Evolutionary conservation across 1,284 basidiomycete genomes (phyloP).

Genomic region (Sporisorium scitamineum): DNA sequence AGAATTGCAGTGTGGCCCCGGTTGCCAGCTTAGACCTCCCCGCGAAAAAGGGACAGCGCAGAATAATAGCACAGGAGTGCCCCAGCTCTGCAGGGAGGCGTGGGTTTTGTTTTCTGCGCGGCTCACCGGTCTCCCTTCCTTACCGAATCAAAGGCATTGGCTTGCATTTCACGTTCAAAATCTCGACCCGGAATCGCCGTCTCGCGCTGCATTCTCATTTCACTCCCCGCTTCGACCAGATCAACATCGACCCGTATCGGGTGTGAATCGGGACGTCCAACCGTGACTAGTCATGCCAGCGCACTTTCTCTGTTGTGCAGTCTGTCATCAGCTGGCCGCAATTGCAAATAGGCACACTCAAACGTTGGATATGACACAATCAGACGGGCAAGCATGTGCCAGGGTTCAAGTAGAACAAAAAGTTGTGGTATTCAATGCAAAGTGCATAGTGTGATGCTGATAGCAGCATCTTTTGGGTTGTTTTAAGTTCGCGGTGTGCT

Average conservation of each 20-base stretch:
- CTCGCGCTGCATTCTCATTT: not conserved
- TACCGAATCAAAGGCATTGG: conserved; percentile 32
- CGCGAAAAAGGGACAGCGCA: conserved; percentile 6
- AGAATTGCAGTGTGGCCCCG: not conserved
- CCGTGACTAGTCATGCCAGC: too few relatives aligned
- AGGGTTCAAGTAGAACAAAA: not conserved
- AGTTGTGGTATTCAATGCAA: conserved; percentile 7
- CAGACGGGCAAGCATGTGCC: too few relatives aligned
- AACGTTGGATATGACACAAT: too few relatives aligned
- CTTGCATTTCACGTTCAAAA: conserved; percentile 45
- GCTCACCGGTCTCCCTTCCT: conserved; percentile 25
- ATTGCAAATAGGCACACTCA: too few relatives aligned
- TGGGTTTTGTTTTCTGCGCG: not conserved
- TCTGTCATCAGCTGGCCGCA: not conserved
- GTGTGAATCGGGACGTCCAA: too few relatives aligned
- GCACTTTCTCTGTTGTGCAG: too few relatives aligned
- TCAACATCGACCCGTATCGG: too few relatives aligned
- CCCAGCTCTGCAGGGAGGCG: not conserved
- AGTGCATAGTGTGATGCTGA: not conserved
- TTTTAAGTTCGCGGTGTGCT: conserved; percentile 35
- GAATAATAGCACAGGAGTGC: not conserved
- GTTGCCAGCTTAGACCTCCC: conserved; percentile 8
- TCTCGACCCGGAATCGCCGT: not conserved
- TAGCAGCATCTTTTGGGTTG: conserved; percentile 11
- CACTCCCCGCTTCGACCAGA: too few relatives aligned